Evolutionary conservation across 2,329 filamentous ascomycete genomes (phyloP).

Genomic region (Diaporthe sp.): DNA sequence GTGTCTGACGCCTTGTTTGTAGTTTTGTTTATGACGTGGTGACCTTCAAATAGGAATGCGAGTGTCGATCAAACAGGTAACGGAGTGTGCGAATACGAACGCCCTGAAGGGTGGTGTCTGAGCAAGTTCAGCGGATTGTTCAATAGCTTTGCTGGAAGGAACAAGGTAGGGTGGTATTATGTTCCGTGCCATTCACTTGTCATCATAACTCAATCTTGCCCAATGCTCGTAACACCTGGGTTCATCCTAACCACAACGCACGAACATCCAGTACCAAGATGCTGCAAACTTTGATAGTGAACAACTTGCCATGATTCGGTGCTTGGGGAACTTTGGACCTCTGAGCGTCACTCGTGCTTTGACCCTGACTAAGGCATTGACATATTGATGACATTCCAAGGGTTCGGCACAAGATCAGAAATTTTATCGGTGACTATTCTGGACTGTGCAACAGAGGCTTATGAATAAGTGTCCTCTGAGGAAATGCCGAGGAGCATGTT

Average conservation of each 20-base stretch:
- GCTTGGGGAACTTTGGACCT: background rate
- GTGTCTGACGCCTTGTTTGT: background rate
- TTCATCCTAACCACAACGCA: background rate
- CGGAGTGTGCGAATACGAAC: background rate
- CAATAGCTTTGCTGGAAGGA: background rate
- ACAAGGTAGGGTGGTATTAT: background rate
- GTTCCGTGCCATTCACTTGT: background rate
- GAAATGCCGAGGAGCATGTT: no score
- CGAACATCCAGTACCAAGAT: background rate
- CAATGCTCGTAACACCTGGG: background rate
- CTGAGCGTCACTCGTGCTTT: background rate
- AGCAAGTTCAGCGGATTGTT: background rate
- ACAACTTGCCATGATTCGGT: background rate
- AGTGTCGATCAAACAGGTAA: no score
- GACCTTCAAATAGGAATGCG: no score
- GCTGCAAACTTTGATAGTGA: background rate
- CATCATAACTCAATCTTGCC: constrained; percentile 3
- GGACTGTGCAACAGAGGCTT: no score
- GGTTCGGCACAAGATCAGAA: background rate
- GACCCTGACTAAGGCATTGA: background rate
- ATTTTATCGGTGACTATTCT: background rate
- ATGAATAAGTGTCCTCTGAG: no score
- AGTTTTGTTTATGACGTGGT: no score
- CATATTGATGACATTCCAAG: background rate
- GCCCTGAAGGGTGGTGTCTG: no score